Conservation (phyloP, 257 asterid species). For the Knoxia roxburghii region DNA sequence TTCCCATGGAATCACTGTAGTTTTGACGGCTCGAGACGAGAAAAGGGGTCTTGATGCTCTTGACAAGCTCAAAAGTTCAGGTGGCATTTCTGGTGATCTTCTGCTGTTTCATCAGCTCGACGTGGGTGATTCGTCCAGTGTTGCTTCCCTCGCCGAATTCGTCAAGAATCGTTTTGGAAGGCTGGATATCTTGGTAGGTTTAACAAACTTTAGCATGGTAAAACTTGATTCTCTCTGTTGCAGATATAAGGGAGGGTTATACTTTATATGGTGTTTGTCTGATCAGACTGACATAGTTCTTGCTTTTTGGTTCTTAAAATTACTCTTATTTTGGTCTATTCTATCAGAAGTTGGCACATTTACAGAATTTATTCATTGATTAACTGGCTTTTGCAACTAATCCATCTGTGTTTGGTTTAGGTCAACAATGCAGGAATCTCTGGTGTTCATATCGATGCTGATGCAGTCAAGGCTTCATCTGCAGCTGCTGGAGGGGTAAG, state of each 20-base stretch:
- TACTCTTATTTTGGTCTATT: no score
- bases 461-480: constrained; percentile 12
- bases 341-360: no score
- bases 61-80: constrained; percentile 28
- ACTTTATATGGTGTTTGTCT: no score
- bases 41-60: constrained; percentile 40
- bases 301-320: no score
- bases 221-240: no score
- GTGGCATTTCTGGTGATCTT: constrained; percentile 17
- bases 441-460: constrained; percentile 29
- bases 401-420: constrained; percentile 21
- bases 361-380: not conserved
- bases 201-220: not conserved
- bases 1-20: constrained; percentile 31
- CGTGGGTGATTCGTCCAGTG: constrained; percentile 25
- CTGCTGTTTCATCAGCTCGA: constrained; percentile 43
- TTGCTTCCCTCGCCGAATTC: constrained; percentile 29
- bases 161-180: constrained; percentile 21
- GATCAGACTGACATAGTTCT: no score
- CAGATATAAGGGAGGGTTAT: no score
- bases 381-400: not conserved
- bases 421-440: constrained; percentile 60
- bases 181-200: constrained; percentile 46
- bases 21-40: constrained; percentile 38
- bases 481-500: not conserved